These are phyloP conservation scores for Exophiala bonariae DNA, from an alignment of 2,329 filamentous ascomycete genomes.

Conservation along the genomic window DNA sequence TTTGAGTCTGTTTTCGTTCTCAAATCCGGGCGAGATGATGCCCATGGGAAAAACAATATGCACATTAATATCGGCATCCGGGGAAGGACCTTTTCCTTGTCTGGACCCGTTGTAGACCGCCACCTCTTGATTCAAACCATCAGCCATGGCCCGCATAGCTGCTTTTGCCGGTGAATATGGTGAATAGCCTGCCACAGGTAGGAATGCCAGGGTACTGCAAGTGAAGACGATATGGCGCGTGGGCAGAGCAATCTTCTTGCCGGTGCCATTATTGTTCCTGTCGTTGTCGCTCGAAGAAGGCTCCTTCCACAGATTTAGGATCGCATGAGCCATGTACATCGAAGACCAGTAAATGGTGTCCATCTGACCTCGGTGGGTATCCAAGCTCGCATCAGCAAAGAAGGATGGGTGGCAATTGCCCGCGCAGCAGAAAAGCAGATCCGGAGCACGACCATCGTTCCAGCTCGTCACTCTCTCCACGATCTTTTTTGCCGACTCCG, in stretches of 20 bases:
- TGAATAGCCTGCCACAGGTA: conserved; percentile 76
- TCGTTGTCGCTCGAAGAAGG: conserved; percentile 19
- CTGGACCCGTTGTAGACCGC: conserved; percentile 75
- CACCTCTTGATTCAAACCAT: conserved; percentile 80
- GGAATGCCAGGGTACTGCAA: conserved; percentile 72
- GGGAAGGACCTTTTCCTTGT: conserved; percentile 36
- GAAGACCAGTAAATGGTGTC: conserved; percentile 89
- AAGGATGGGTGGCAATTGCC: conserved; percentile 73
- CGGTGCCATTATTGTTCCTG: conserved; percentile 15
- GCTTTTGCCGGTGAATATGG: conserved; percentile 84
- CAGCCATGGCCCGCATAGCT: conserved; percentile 78
- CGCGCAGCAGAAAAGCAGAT: conserved; percentile 90
- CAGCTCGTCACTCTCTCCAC: conserved; percentile 72
- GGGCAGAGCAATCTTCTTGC: conserved; percentile 34
- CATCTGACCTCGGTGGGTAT: conserved; percentile 74
- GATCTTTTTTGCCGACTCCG: conserved; percentile 68
- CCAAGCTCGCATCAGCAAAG: conserved; percentile 71
- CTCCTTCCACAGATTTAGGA: conserved; percentile 71
- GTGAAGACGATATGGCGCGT: conserved; percentile 86
- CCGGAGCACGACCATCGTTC: conserved; percentile 73
- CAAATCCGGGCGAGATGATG: conserved; percentile 74
- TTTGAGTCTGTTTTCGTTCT: conserved; percentile 75
- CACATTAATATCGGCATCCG: conserved; percentile 69
- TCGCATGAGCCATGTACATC: conserved; percentile 80
- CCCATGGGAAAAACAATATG: conserved; percentile 83